Base-by-base conservation (phyloP, 2,329 filamentous ascomycete genomes). In the Teratosphaeria nubilosa region DNA sequence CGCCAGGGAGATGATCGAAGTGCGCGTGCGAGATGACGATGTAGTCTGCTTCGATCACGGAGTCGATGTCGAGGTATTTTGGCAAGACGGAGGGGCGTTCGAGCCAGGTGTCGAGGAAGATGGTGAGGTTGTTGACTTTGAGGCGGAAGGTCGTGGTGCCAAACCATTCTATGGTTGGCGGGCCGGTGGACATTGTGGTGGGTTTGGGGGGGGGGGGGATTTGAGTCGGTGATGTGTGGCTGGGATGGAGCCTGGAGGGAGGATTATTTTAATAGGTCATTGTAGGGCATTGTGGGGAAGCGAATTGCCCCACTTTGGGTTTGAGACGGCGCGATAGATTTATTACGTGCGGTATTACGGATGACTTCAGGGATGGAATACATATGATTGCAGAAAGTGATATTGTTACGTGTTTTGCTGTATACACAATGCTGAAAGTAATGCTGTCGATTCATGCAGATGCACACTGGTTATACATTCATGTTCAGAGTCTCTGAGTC, bases 31-130 rank as follows among this genome's bases (percentile, higher is more conserved):
- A 53, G 22, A 53, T 53, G 51, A 25, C 10, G 51, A 53, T 53
- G 51, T 53, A 53, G 51, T 53, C 51, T n/a, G 31, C 51, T 30
- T 53, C 25, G 16, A 13, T 34, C 25, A 34, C 51, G 25, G 5
- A 6, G 25, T 53, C 51, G 31, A 53, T 53, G 51, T 25, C 16
- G 20, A 53, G 51, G 31, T 53, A 53, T 22, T 30, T 16, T 7
- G 51, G 51, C 10, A 53, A 16, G 20, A 53, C 25, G 20, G 25
- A 30, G n/a, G 51, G 51, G 14, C 51, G 51, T 34, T 53, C 51
- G 31, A 53, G 51, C 51, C 51, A 53, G 31, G 51, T n/a, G 31
- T 53, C 51, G 14, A 53, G 51, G 51, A 53, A 53, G 25, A 53
- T 53, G 25, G 51, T 53, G n/a, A 53, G 13, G 31, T 20, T 20